phyloP scores from a whole-genome alignment of 1,284 basidiomycete genomes.

The Melampsora americana region DNA sequence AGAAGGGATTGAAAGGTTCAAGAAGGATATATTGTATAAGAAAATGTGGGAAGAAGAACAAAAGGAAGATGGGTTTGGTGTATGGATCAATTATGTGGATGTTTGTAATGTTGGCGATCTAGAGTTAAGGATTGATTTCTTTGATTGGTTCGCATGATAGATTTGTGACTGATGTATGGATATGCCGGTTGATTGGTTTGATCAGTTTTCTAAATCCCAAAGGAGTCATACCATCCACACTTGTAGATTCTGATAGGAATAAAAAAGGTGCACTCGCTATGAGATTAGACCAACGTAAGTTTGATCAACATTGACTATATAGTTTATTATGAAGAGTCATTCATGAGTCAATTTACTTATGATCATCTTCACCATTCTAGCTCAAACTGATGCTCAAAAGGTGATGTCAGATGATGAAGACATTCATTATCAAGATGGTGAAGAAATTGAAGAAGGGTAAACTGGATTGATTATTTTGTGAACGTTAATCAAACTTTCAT shows the following conservation, averaged over 20 bases:
- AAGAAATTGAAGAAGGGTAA: too few relatives aligned
- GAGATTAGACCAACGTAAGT: neutral
- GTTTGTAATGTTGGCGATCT: slow-evolving; percentile 30
- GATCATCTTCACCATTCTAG: neutral
- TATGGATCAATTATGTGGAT: slow-evolving; percentile 42
- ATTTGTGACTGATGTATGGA: neutral
- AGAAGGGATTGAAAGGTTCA: slow-evolving; percentile 29
- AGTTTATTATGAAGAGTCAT: neutral
- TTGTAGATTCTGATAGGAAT: neutral
- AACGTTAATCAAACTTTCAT: too few relatives aligned
- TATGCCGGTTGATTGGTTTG: neutral
- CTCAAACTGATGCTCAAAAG: neutral
- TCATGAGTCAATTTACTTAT: neutral
- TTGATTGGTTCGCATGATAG: neutral
- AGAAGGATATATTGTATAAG: neutral
- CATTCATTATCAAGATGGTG: too few relatives aligned
- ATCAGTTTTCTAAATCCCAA: slow-evolving; percentile 19
- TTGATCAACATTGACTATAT: neutral
- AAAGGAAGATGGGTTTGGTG: slow-evolving; percentile 23
- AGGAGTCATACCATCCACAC: slow-evolving; percentile 1
- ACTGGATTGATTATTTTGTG: too few relatives aligned
- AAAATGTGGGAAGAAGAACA: slow-evolving; percentile 5
- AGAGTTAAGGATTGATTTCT: slow-evolving; percentile 15
- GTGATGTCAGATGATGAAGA: slow-evolving; percentile 2
- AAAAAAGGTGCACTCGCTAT: too few relatives aligned